Conservation (phyloP, 768 basidiomycete species). For the Lentinula guzmanii region DNA sequence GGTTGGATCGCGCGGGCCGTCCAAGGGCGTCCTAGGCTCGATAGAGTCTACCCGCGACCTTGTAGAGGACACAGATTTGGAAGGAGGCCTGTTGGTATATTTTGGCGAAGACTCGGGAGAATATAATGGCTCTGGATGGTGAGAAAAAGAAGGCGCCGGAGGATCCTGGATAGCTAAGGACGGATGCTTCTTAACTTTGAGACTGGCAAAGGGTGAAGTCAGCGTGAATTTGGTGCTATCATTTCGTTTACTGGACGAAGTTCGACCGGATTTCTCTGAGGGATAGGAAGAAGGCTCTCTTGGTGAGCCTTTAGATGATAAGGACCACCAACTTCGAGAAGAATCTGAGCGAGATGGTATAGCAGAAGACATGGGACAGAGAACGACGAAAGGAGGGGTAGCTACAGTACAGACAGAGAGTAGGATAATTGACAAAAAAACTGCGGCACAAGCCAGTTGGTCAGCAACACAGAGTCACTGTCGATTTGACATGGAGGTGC, state of each 20-base stretch:
- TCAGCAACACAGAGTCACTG: not conserved
- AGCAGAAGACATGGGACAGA: slow-evolving; percentile 25
- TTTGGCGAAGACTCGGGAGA: slow-evolving; percentile 17
- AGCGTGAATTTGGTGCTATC: slow-evolving; percentile 43
- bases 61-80: slow-evolving; percentile 55
- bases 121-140: slow-evolving; percentile 10
- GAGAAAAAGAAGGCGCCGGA: slow-evolving; percentile 18
- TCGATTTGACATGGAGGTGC: not conserved
- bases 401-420: slow-evolving; percentile 4
- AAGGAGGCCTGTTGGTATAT: slow-evolving; percentile 34
- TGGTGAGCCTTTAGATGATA: slow-evolving; percentile 23
- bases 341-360: slow-evolving; percentile 24
- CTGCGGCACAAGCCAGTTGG: not conserved
- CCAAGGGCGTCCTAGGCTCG: slow-evolving; percentile 49
- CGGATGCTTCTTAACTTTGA: slow-evolving; percentile 57
- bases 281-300: slow-evolving; percentile 24
- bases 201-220: slow-evolving; percentile 49
- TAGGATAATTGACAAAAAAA: not conserved
- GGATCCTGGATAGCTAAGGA: slow-evolving; percentile 48
- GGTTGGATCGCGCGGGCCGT: slow-evolving; percentile 29
- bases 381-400: slow-evolving; percentile 15
- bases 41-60: slow-evolving; percentile 48
- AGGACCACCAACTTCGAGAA: slow-evolving; percentile 41
- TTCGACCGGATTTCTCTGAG: slow-evolving; percentile 19
- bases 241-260: slow-evolving; percentile 16